These are phyloP conservation scores for Globisporangium paroecandrum DNA, from an alignment of 352 stramenopile species.

Conservation along the genomic window DNA sequence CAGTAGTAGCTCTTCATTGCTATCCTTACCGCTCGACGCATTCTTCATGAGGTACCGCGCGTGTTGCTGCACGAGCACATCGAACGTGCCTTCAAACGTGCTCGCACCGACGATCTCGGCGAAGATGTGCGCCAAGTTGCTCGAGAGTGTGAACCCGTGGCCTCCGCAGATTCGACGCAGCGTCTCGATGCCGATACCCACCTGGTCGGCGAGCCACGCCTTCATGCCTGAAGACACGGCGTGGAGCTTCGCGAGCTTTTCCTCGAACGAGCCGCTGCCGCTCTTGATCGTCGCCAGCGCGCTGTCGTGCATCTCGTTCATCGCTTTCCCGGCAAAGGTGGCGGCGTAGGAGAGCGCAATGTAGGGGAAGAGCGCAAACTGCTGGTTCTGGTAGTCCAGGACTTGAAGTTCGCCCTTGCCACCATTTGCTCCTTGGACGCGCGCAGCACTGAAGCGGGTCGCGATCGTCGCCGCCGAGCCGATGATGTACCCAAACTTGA, in stretches of 20 bases:
- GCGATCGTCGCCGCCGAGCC: slow-evolving; percentile 25
- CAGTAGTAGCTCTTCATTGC: slow-evolving; percentile 11
- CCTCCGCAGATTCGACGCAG: slow-evolving; percentile 95
- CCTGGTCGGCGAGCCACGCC: background rate
- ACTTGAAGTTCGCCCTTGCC: slow-evolving; percentile 35
- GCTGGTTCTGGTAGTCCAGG: slow-evolving; percentile 40
- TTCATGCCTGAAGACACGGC: slow-evolving; percentile 35
- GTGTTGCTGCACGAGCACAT: slow-evolving; percentile 95
- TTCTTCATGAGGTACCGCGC: slow-evolving; percentile 60
- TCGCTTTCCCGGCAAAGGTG: slow-evolving; percentile 24
- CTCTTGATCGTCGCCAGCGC: slow-evolving; percentile 75
- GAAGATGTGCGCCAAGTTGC: slow-evolving; percentile 88
- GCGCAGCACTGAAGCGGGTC: slow-evolving; percentile 29
- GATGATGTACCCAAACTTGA: slow-evolving; percentile 12
- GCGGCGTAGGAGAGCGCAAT: slow-evolving; percentile 45
- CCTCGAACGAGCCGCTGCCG: slow-evolving; percentile 1
- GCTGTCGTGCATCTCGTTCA: slow-evolving; percentile 72
- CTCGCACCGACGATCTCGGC: slow-evolving; percentile 83
- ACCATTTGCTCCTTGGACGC: slow-evolving; percentile 17
- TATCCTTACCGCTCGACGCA: slow-evolving; percentile 7
- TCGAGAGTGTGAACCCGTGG: slow-evolving; percentile 93
- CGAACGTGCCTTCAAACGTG: slow-evolving; percentile 96
- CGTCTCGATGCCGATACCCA: slow-evolving; percentile 83
- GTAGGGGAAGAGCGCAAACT: slow-evolving; percentile 33
- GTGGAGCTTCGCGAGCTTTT: background rate